phyloP scores from a whole-genome alignment of 1,139 yeast species.

The Geotrichum restrictum region DNA sequence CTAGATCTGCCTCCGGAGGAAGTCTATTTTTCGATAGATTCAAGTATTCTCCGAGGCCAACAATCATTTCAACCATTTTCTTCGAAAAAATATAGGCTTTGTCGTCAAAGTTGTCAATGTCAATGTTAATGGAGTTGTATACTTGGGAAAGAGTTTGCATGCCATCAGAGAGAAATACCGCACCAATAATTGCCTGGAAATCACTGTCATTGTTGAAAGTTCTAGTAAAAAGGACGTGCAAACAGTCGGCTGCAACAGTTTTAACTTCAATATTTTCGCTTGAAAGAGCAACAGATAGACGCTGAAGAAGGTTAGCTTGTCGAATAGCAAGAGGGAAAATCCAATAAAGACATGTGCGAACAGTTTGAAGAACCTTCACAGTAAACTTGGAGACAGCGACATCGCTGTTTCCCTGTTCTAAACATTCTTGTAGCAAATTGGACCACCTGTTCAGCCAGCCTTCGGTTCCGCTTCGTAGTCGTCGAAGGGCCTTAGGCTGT shows the following conservation, averaged over 20 bases:
- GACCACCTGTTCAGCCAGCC: slow-evolving; percentile 92
- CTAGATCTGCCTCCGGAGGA: slow-evolving; percentile 53
- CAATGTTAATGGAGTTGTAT: slow-evolving; percentile 57
- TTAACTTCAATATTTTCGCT: slow-evolving; percentile 63
- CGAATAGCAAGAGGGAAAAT: slow-evolving; percentile 71
- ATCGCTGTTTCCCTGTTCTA: slow-evolving; percentile 30
- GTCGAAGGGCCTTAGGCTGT: slow-evolving; percentile 46
- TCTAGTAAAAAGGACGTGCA: slow-evolving; percentile 83
- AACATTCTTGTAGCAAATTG: slow-evolving; percentile 51
- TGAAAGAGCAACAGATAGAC: slow-evolving; percentile 60
- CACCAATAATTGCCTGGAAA: slow-evolving; percentile 73
- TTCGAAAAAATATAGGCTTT: slow-evolving; percentile 71
- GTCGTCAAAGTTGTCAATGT: slow-evolving; percentile 78
- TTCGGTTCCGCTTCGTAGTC: slow-evolving; percentile 49
- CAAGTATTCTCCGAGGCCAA: slow-evolving; percentile 77
- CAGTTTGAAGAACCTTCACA: slow-evolving; percentile 69
- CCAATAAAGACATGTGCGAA: slow-evolving; percentile 92
- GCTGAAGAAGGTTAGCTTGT: slow-evolving; percentile 60
- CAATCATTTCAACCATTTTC: slow-evolving; percentile 90
- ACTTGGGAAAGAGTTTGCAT: slow-evolving; percentile 62
- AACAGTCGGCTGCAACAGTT: slow-evolving; percentile 83
- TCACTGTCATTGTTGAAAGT: slow-evolving; percentile 67
- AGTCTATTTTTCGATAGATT: slow-evolving; percentile 42
- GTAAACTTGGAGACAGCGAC: slow-evolving; percentile 47
- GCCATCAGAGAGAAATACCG: slow-evolving; percentile 70